A percentile compares a stretch with the other conserved stretches of the same genome.
Evolutionary conservation across 1,139 yeast species (phyloP).

Genomic region (Lodderomyces jiufengensis): DNA sequence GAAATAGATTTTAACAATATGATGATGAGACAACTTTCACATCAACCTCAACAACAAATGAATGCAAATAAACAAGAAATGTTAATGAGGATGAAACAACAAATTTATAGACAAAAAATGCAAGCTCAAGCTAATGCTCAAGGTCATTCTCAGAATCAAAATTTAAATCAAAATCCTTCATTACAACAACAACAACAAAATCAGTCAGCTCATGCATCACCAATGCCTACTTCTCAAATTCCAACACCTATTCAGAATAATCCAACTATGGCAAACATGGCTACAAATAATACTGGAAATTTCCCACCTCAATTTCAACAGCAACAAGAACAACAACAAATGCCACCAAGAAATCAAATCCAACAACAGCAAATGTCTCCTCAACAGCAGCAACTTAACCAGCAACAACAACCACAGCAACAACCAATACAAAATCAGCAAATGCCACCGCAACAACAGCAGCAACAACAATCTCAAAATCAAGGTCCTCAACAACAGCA

Average conservation of each 20-base stretch:
- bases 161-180: not conserved
- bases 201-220: conserved; percentile 8
- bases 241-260: conserved; percentile 2
- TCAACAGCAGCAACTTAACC: conserved; percentile 2
- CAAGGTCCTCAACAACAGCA: conserved; percentile 13
- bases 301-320: conserved; percentile 5
- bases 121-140: conserved; percentile 11
- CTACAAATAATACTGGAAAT: not conserved
- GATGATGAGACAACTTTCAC: conserved; percentile 4
- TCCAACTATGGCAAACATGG: conserved; percentile 1
- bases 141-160: conserved; percentile 6
- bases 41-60: conserved; percentile 16
- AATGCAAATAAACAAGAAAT: conserved; percentile 24
- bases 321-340: no score
- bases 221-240: conserved; percentile 10
- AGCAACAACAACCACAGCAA: conserved; percentile 15
- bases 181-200: conserved; percentile 8
- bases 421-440: conserved; percentile 10
- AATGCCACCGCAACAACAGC: conserved; percentile 1
- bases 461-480: conserved; percentile 1
- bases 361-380: conserved; percentile 4
- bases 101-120: conserved; percentile 19
- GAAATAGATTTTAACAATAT: conserved; percentile 16
- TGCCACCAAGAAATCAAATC: not conserved
- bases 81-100: conserved; percentile 18